Evolutionary conservation across 2,329 filamentous ascomycete species (phyloP), one percentile per base, ranked within the genome.

Genomic region (Fusarium algeriense): DNA sequence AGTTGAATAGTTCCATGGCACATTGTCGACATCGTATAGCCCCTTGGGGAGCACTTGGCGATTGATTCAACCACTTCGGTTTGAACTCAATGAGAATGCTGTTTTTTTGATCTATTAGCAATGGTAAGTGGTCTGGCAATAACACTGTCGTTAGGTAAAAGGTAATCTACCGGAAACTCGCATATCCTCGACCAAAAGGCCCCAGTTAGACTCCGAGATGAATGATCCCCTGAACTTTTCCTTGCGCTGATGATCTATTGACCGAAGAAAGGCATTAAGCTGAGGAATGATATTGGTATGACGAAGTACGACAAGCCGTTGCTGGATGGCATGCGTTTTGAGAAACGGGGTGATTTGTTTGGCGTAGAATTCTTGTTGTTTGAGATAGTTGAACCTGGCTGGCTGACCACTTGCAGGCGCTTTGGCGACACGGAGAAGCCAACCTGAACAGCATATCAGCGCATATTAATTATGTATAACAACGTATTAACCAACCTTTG

Each of bases 61-160:
- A 95, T 78, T 94, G 92, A 12, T 86, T 82, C 30, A 96, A 87
- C 93, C 93, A 96, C 81, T 96, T 96, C 17, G 93, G 93, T 78
- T 96, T 96, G 81, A 95, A 92, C 78, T 95, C 92, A 60, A 93
- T 82, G 35, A 92, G 78, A 32, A 79, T 60, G 61, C 73, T 77
- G n/a, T 76, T 73, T 26, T 78, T 73, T 17, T 75, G 63, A 62
- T 80, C 78, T 79, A 61, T 13, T 45, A 63, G n/a, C 38, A 38
- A 46, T 67, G 55, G 53, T 55, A 32, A 37, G 59, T 34, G 53
- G 43, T 32, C 23, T 46, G 28, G 34, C 46, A 48, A 40, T 32
- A 44, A 30, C 12, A 26, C n/a, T 37, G 40, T 34, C 40, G 17
- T 3, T 9, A n/a, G 38, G 23, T 9, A 13, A 52, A 23, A 9